Base-by-base conservation (phyloP, 352 stramenopile species). In the Pythium phragmitis region DNA sequence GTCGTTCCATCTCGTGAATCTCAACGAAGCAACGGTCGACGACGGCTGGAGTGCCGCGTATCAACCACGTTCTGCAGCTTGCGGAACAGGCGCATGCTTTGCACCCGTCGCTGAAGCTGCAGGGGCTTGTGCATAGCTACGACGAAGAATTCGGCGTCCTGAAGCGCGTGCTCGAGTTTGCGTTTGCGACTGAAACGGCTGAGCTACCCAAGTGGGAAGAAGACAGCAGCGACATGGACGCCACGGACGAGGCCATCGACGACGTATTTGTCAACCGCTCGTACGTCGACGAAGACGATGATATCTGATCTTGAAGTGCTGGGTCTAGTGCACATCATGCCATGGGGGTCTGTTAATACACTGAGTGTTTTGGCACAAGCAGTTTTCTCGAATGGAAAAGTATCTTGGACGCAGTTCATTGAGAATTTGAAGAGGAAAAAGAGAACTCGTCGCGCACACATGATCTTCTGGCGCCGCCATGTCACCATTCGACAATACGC, bases 31-130 rank as follows among this genome's bases (percentile, higher is more conserved):
- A 5, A 2, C 7, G 3, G 46, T 63, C 1, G 56, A 55, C 2
- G 47, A 57, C 39, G 57, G 33, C 36, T 65, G 49, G 47, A 51
- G 57, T n/a, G 47, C 47, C 23, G 47, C 49, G 37, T 65, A 65
- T 26, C n/a, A 36, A 23, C 16, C 26, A 43, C 13, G 21, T 42
- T 3, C 21, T 57, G 16, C 3, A 39, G 23, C 19, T 65, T 1
- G 37, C 42, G 2, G 57, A 65, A n/a, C 34, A 51, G 14, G 30
- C 54, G 14, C 41, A 45, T 12, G 4, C 23, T 8, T 30, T 57
- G 7, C 46, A 57, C n/a, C 57, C 57, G 8, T 49, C 12, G 8
- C 21, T 65, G 11, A 21, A 45, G 21, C 7, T 65, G 12, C 45
- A 28, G 2, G 37, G 19, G 1, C 47, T 65, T n/a, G 46, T 65